Base-by-base conservation (phyloP, 129 eudicot genomes). In the Deinandra increscens region DNA sequence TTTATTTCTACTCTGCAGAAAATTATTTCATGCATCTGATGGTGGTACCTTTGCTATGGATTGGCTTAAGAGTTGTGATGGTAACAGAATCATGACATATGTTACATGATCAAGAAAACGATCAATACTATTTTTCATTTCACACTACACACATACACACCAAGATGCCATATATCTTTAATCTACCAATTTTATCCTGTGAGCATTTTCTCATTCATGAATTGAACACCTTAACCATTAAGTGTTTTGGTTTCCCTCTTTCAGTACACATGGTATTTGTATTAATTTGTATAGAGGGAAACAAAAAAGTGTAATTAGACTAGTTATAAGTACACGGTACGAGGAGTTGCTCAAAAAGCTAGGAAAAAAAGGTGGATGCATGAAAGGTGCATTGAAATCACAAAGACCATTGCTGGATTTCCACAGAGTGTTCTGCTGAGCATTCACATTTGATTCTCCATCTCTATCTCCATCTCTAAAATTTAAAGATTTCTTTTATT, bases 11-110 rank as follows among this genome's bases (percentile, higher is more conserved):
- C 42, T 44, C 71, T 14, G 53, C 96, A 93, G 98, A 75, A 71
- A 85, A 78, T 49, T 93, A 67, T 93, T 89, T 82, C 84, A 79
- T 73, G 85, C 95, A 54, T 87, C 93, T 74, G 98, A 93, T 74
- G 98, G 98, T 68, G 98, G 98, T 68, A 87, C 87, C 11, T 77
- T 93, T 64, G 98, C 97, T 64, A 72, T 93, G 79, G 98, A 93
- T 85, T 93, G 98, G 96, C 90, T 93, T 37, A 64, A 69, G 70
- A 83, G 74, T 71, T 80, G 78, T 66, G 97, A 91, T 80, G 96
- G 96, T 91, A 88, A 82, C 9, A 45, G 20, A 58, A 2, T 55
- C 45, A 62, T 68, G 45, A 18, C 19, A 36, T 56, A 6, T 53
- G n/a, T 15, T 43, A 68, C 63, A 45, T 73, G 65, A 48, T 38